phyloP scores from a whole-genome alignment of 208 protist species.

The Acanthamoeba castellanii region DNA sequence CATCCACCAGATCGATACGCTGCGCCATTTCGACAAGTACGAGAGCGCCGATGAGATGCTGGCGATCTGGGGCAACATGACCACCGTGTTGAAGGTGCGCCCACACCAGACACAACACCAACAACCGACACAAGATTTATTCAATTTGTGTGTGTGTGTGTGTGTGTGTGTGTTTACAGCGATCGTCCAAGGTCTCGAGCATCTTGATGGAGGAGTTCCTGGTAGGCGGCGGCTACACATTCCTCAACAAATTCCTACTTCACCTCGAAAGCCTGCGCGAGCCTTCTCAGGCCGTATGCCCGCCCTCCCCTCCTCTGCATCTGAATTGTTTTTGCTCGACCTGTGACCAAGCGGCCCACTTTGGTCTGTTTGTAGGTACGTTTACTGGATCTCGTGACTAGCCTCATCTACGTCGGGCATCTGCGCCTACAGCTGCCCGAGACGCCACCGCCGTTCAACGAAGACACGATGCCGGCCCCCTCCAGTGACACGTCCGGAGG shows the following conservation, averaged over 20 bases:
- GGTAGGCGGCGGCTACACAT: slow-evolving; percentile 60
- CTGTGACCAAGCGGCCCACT: background rate
- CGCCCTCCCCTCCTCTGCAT: background rate
- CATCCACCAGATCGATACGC: slow-evolving; percentile 54
- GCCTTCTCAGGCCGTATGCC: slow-evolving; percentile 50
- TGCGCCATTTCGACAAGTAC: slow-evolving; percentile 59
- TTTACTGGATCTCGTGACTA: background rate
- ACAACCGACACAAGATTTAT: no score
- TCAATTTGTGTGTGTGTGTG: no score
- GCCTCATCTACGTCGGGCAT: slow-evolving; percentile 36
- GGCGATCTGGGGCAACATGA: slow-evolving; percentile 68
- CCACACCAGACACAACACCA: background rate
- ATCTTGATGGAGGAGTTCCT: slow-evolving; percentile 65
- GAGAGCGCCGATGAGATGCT: slow-evolving; percentile 63
- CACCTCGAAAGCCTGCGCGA: slow-evolving; percentile 50
- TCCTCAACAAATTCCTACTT: slow-evolving; percentile 69
- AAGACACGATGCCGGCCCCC: slow-evolving; percentile 47
- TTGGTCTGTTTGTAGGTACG: background rate
- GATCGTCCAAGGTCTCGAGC: slow-evolving; percentile 37
- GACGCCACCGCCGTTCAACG: slow-evolving; percentile 34
- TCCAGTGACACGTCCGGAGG: slow-evolving; percentile 33
- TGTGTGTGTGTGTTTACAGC: background rate
- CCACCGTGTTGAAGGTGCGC: background rate
- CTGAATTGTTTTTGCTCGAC: background rate
- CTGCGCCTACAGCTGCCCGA: background rate